A percentile compares a stretch with the other conserved stretches of the same genome.
Conservation (phyloP, 2,329 filamentous ascomycete genomes). For the Cladosporium sp. region DNA sequence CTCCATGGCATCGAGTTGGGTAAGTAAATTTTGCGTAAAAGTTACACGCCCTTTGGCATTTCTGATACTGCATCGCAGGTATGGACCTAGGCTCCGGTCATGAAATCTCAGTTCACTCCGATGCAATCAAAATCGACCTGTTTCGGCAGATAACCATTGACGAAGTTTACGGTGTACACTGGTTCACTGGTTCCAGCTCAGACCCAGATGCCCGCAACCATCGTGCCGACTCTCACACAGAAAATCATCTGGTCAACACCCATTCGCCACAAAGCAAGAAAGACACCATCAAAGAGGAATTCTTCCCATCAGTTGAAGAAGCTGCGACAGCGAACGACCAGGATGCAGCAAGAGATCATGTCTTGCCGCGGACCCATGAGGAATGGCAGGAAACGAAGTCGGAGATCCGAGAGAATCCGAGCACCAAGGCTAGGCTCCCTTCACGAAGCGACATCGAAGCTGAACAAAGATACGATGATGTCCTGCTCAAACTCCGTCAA, state of each 20-base stretch:
- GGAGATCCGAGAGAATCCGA: not conserved
- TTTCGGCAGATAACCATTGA: conserved; percentile 50
- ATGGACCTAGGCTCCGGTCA: conserved; percentile 35
- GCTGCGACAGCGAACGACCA: not conserved
- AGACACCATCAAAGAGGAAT: not conserved
- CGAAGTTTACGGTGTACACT: conserved; percentile 52
- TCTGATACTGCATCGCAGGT: conserved; percentile 44
- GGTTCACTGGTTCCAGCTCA: conserved; percentile 33
- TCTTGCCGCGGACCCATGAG: not conserved
- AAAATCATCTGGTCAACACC: not conserved
- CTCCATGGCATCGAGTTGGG: conserved; percentile 53
- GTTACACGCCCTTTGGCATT: not conserved
- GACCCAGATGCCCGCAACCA: not conserved
- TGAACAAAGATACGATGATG: not conserved
- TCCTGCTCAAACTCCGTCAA: not conserved
- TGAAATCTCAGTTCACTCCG: conserved; percentile 49
- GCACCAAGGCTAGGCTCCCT: not conserved
- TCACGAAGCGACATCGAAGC: not conserved
- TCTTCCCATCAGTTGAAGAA: not conserved
- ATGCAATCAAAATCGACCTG: conserved; percentile 46
- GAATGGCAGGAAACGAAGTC: not conserved
- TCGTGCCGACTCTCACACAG: not conserved
- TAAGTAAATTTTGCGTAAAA: not conserved
- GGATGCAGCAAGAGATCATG: not conserved
- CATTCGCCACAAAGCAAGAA: not conserved